Evolutionary conservation across 306 rosid genomes (phyloP), one percentile per base, ranked within the genome.

Genomic region (Gastrolobium villosum): DNA sequence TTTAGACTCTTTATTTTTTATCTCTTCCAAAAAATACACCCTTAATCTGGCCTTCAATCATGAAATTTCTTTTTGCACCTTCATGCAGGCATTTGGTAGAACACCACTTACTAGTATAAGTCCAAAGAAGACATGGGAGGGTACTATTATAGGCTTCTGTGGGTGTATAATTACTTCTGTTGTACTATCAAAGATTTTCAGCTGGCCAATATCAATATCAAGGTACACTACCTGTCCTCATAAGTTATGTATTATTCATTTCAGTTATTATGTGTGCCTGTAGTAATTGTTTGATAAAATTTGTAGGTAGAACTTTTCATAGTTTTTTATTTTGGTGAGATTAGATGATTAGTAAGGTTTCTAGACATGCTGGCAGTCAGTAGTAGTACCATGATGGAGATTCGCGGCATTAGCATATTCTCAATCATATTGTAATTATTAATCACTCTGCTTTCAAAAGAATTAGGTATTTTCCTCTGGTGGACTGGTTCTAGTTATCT

Each of bases 111-210:
- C 96, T 31, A 91, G 87, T 72, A 55, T 91, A 78, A 95, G 99
- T 85, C 99, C 99, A 49, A 95, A 92, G 84, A 95, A 95, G 89
- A 95, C 98, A 40, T 95, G 99, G 99, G 98, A 95, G 84, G 99
- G 99, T 76, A 93, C 99, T 55, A 85, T 93, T 70, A 80, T 88
- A 52, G 99, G 99, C 78, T 87, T 95, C 86, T 89, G 90, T 81
- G 98, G 99, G 72, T 95, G 97, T 81, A 81, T 95, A 72, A 88
- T 85, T 79, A 95, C 97, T 72, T 88, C 96, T 45, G 83, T 89
- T 45, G 31, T 90, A 50, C 85, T 93, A 55, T 90, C 96, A 26
- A 91, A 85, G 82, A 64, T 84, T 65, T 80, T 93, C 88, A 68
- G 89, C 90, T 95, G 99, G 99, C 99, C 98, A 35, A 65, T 83